Base-by-base conservation (phyloP, 2,329 filamentous ascomycete genomes). In the Plenodomus biglobosus region DNA sequence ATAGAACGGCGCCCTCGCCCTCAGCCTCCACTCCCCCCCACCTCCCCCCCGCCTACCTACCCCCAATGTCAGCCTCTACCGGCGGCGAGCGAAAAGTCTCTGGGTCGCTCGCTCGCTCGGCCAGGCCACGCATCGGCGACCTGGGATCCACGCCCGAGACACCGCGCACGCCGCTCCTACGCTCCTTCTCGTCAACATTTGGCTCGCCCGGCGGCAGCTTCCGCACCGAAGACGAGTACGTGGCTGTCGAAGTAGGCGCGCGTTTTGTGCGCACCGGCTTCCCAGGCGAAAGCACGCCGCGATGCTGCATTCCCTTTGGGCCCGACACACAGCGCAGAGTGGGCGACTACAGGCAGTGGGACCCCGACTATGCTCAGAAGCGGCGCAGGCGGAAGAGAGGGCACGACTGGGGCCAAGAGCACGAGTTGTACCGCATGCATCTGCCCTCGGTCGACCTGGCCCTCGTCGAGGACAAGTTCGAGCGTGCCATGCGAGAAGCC, bases 391-490 rank as follows among this genome's bases (percentile, higher is more conserved):
- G 76, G 38, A 69, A 74, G 32, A 66, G 71, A n/a, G 76, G 74
- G 0, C 74, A 77, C 42, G 72, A 74, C 2, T 91, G 87, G 86
- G 82, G 82, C 6, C 72, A 77, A 20, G 81, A 85, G 8, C 75
- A 83, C 64, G 82, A 96, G 75, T 77, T 97, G 35, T 99, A 92
- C 86, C 80, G 80, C 47, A 80, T 84, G 59, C 89, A 97, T 67
- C 62, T 95, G 50, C 80, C 85, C 44, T 78, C 83, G 8, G 68
- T 88, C 11, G 89, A 97, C 64, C 68, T 96, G 50, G 90, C 86
- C 0, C 74, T 97, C 39, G 82, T 96, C 1, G 85, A 87, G 54
- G 92, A 97, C 69, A 92, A 88, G 72, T 79, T 99, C 44, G 94
- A 96, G 70, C 81, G 91, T 43, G 83, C 86, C 6, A 73, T 97